A percentile compares a stretch with the other conserved stretches of the same genome.
Evolutionary conservation across 2,329 filamentous ascomycete species (phyloP).

Genomic region (Aspergillus brunneoviolaceus): DNA sequence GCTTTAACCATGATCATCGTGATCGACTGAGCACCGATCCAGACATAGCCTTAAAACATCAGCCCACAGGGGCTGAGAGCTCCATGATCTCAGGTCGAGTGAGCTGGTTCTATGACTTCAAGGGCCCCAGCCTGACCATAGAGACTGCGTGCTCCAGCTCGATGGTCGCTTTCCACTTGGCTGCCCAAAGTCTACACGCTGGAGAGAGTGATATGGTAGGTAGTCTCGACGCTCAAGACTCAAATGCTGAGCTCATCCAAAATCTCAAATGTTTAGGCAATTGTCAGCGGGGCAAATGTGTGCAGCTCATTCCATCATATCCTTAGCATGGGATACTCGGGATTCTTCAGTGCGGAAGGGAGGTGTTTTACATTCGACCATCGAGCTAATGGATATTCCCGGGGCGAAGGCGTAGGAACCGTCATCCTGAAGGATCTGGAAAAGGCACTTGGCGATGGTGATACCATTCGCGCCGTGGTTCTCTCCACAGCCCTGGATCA

Average conservation of each 20-base stretch:
- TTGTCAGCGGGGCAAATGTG: too few relatives aligned
- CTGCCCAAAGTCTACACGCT: constrained; percentile 32
- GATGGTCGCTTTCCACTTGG: constrained; percentile 38
- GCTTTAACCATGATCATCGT: constrained; percentile 28
- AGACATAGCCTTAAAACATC: constrained; percentile 24
- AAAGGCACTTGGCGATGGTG: too few relatives aligned
- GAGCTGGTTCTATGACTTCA: constrained; percentile 9
- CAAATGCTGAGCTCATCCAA: background rate
- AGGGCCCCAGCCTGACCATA: constrained; percentile 33
- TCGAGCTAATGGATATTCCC: too few relatives aligned
- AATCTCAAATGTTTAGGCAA: too few relatives aligned
- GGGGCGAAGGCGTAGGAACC: too few relatives aligned
- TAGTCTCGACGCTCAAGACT: background rate
- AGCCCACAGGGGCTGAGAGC: constrained; percentile 21
- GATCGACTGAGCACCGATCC: constrained; percentile 25
- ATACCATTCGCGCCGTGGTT: too few relatives aligned
- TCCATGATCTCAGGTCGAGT: constrained; percentile 23
- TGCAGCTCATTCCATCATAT: too few relatives aligned
- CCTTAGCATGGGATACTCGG: too few relatives aligned
- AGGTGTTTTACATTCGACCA: too few relatives aligned
- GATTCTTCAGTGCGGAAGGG: too few relatives aligned
- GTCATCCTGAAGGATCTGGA: too few relatives aligned
- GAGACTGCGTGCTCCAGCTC: constrained; percentile 46
- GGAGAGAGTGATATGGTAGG: constrained; percentile 26
- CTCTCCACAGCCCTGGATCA: too few relatives aligned